Conservation (phyloP, 2,329 filamentous ascomycete species). For the Paraphoma sp. region DNA sequence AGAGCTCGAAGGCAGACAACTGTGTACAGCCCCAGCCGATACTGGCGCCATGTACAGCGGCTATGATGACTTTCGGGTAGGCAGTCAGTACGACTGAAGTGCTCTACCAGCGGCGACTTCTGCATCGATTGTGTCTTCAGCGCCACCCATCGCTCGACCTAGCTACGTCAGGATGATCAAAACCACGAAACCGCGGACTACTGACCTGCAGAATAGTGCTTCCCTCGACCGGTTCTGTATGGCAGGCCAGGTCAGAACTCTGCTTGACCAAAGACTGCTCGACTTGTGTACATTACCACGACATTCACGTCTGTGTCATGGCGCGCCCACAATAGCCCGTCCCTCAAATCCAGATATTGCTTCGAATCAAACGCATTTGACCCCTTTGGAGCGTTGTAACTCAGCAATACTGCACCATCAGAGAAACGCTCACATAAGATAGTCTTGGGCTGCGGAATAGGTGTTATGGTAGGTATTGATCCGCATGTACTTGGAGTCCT, state of each 20-base stretch:
- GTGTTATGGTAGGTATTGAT: conserved; percentile 6
- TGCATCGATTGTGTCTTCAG: conserved; percentile 19
- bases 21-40: conserved; percentile 30
- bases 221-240: conserved; percentile 14
- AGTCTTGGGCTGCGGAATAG: conserved; percentile 14
- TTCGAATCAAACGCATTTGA: conserved; percentile 23
- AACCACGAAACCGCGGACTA: background rate
- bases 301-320: conserved; percentile 19
- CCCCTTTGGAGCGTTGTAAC: conserved; percentile 22
- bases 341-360: conserved; percentile 20
- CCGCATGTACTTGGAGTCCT: background rate
- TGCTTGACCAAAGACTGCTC: background rate
- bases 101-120: conserved; percentile 21
- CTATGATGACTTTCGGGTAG: conserved; percentile 26
- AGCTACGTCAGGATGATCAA: background rate
- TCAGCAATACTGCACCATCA: conserved; percentile 16
- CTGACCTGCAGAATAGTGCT: conserved; percentile 21
- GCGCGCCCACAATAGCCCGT: conserved; percentile 21
- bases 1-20: conserved; percentile 21
- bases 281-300: conserved; percentile 14
- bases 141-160: conserved; percentile 20
- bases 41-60: conserved; percentile 25
- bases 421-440: conserved; percentile 18
- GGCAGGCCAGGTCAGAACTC: background rate
- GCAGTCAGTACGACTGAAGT: conserved; percentile 13